Evolutionary conservation across 306 rosid genomes (phyloP), one percentile per base, ranked within the genome.

Genomic region (Rosa chinensis): DNA sequence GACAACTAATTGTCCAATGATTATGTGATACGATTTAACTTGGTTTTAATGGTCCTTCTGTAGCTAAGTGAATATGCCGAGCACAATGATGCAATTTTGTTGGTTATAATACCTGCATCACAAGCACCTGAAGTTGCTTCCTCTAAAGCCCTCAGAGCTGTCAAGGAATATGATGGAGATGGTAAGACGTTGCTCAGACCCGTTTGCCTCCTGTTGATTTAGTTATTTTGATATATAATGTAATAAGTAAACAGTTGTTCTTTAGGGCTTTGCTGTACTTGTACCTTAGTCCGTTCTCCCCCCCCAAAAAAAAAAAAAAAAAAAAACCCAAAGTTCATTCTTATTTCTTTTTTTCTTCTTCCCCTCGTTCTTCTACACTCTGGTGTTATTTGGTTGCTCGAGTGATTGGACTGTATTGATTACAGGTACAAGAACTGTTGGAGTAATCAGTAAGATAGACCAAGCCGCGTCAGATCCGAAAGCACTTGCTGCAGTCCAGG

Each of bases 81-180:
- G 85, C 98, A 90, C 84, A 95, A 86, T 71, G 98, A 95, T 89
- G 96, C 99, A 77, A 90, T 95, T 82, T 86, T 95, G 84, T 83
- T 95, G 45, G 93, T 95, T 78, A 78, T 95, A 59, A 81, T 95
- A 73, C 97, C 99, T 75, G 99, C 99, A 2, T 83, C 96, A 52
- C 99, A 95, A 85, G 98, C 98, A 72, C 89, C 94, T 67, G 98
- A 95, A 82, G 58, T 95, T 56, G 93, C 93, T 81, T 91, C 99
- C 58, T 93, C 92, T 80, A 92, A 95, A 71, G 98, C 95, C 78
- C 91, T 95, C 17, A 88, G 90, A 89, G 28, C 50, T 45, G 93
- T 94, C 69, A 95, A 95, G 92, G 99, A 95, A 71, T 95, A 75
- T 52, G 99, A 95, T 61, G 86, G 83, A 77, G 99, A 95, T 69